Evolutionary conservation across 1,284 basidiomycete genomes (phyloP), one percentile per base, ranked within the genome.

Genomic region (Chalciporus sp.): DNA sequence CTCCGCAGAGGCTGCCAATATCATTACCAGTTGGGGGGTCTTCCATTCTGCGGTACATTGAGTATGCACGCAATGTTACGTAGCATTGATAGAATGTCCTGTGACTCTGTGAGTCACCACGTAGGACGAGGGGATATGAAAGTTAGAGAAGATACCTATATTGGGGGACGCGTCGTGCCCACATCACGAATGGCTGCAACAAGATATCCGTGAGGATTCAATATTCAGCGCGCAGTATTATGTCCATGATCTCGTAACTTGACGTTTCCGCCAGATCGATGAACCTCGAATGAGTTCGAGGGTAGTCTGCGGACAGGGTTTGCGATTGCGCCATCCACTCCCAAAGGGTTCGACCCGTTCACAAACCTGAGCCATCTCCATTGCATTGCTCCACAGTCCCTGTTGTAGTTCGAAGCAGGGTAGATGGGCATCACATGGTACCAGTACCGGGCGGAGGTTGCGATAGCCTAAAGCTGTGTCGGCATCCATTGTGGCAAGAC

Each of bases 41-140:
- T 69, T 67, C 62, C 66, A 68, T 68, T 58, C 56, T 47, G 39
- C 59, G 49, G 49, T 52, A 14, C 40, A 17, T 37, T 37, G 42
- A 51, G 42, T 51, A 45, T 43, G 29, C 19, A 37, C 14, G 39
- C 16, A 52, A 41, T 10, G 35, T 23, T 53, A 47, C 39, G 39
- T 45, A 43, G 29, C 41, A 47, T 40, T 53, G 47, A 42, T 55
- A 44, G 35, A 16, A 26, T 37, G 27, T 42, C 17, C 17, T 43
- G 27, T 39, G 42, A 23, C 39, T 37, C 17, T 43, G 27, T 39
- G 42, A 23, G 41, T 37, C 40, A 29, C 37, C 28, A n/a, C 45
- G 50, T 47, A 20, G 44, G 27, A 31, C 9, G 5, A 33, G 11
- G 12, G 44, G 39, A 16, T 39, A 57, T 49, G 48, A 58, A 50